A percentile compares a stretch with the other conserved stretches of the same genome.
Evolutionary conservation across 2,329 filamentous ascomycete species (phyloP).

Genomic region (Nothomitra cinnamomea): DNA sequence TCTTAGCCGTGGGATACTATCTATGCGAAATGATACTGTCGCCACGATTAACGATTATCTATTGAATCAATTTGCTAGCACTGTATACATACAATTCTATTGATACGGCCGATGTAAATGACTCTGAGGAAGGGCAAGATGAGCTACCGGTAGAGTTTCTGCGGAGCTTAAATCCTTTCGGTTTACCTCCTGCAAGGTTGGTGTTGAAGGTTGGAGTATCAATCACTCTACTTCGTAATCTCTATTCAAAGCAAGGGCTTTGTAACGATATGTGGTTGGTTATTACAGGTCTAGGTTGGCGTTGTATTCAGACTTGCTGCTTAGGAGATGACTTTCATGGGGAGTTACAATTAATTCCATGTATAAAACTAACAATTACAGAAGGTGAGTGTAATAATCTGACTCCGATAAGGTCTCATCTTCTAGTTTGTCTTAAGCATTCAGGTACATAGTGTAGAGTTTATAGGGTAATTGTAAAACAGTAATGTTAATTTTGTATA

Average conservation of each 20-base stretch:
- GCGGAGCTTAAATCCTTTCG: neutral
- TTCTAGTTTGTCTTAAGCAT: too few species aligned
- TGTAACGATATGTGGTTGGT: slow-evolving; percentile 3
- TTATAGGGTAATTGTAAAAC: too few species aligned
- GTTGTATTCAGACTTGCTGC: neutral
- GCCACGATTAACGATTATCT: neutral
- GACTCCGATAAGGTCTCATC: too few species aligned
- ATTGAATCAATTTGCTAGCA: neutral
- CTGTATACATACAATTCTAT: neutral
- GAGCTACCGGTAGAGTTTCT: neutral
- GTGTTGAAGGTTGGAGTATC: neutral
- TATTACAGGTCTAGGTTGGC: neutral
- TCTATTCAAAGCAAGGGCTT: slow-evolving; percentile 4
- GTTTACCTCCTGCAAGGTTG: neutral
- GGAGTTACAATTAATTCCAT: neutral
- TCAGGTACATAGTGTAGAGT: too few species aligned
- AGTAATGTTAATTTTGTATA: too few species aligned
- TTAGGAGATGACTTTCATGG: slow-evolving; percentile 2
- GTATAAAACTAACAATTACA: slow-evolving; percentile 2
- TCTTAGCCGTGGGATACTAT: neutral
- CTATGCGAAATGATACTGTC: slow-evolving; percentile 5
- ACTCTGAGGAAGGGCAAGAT: neutral
- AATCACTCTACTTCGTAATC: slow-evolving; percentile 5
- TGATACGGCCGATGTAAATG: neutral
- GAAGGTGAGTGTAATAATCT: too few species aligned